phyloP scores from a whole-genome alignment of 2,329 filamentous ascomycete species.

The Pestalotiopsis sp. region DNA sequence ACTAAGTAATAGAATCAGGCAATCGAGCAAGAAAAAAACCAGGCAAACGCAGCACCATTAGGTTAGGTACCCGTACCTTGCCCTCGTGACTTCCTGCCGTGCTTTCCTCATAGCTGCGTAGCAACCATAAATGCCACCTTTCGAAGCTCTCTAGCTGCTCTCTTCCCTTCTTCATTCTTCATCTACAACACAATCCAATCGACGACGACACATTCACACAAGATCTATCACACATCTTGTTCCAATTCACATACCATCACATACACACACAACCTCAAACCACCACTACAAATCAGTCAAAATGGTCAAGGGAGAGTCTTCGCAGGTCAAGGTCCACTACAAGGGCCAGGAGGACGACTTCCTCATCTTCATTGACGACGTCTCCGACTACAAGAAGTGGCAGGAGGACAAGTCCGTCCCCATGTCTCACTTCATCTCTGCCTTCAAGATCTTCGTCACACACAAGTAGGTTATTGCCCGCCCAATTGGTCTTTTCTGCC shows the following conservation, averaged over 20 bases:
- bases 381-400: slow-evolving; percentile 76
- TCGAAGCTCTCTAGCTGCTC: not conserved
- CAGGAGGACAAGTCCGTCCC: slow-evolving; percentile 77
- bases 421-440: slow-evolving; percentile 80
- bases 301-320: slow-evolving; percentile 74
- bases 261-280: slow-evolving; percentile 9
- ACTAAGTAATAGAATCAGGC: not conserved
- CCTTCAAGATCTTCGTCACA: slow-evolving; percentile 88
- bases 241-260: slow-evolving; percentile 6
- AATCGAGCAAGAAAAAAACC: not conserved
- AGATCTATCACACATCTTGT: slow-evolving; percentile 14
- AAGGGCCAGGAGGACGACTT: slow-evolving; percentile 69
- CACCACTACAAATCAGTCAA: slow-evolving; percentile 30
- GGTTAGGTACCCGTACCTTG: not conserved
- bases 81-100: not conserved
- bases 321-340: slow-evolving; percentile 80
- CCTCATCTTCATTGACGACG: slow-evolving; percentile 61
- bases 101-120: not conserved
- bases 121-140: slow-evolving; percentile 8
- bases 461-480: slow-evolving; percentile 70
- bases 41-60: not conserved
- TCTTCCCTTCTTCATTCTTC: not conserved
- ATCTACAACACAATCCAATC: not conserved
- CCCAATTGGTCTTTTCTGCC: slow-evolving; percentile 14
- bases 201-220: not conserved